Evolutionary conservation across 116 monocot genomes (phyloP).

Genomic region (Zostera marina): DNA sequence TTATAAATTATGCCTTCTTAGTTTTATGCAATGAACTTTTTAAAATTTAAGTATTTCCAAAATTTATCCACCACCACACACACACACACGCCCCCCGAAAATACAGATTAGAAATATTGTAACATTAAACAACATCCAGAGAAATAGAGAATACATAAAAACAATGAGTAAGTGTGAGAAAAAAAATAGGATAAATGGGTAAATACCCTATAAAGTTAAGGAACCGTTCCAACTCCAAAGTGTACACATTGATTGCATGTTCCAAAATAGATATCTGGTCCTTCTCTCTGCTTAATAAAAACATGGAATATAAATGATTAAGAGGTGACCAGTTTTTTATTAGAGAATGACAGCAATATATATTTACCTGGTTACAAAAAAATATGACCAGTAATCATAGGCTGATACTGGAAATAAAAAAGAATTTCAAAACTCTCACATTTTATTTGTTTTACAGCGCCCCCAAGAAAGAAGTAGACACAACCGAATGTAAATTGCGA

Average conservation of each 20-base stretch:
- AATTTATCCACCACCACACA: too few relatives aligned
- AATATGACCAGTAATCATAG: conserved; percentile 1
- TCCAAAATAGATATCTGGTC: conserved; percentile 38
- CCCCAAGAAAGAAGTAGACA: conserved; percentile 61
- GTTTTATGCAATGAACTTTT: too few relatives aligned
- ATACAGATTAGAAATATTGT: too few relatives aligned
- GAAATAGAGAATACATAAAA: background rate
- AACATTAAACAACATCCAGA: background rate
- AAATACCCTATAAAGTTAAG: conserved; percentile 65
- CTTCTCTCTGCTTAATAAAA: conserved; percentile 36
- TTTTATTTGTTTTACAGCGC: conserved; percentile 33
- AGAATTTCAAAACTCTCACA: conserved; percentile 26
- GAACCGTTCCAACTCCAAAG: conserved; percentile 68
- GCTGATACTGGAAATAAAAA: background rate
- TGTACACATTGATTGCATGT: conserved; percentile 54
- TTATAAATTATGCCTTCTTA: too few relatives aligned
- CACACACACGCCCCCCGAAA: too few relatives aligned
- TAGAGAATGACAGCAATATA: too few relatives aligned
- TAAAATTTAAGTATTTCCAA: too few relatives aligned
- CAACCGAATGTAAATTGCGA: conserved; percentile 53
- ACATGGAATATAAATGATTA: conserved; percentile 2
- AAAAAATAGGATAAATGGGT: background rate
- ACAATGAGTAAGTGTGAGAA: background rate
- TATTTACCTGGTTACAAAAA: too few relatives aligned
- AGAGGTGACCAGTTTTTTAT: background rate